A percentile compares a stretch with the other conserved stretches of the same genome.
Evolutionary conservation across 208 protist genomes (phyloP).

Genomic region (Trypanosoma platydactyli): DNA sequence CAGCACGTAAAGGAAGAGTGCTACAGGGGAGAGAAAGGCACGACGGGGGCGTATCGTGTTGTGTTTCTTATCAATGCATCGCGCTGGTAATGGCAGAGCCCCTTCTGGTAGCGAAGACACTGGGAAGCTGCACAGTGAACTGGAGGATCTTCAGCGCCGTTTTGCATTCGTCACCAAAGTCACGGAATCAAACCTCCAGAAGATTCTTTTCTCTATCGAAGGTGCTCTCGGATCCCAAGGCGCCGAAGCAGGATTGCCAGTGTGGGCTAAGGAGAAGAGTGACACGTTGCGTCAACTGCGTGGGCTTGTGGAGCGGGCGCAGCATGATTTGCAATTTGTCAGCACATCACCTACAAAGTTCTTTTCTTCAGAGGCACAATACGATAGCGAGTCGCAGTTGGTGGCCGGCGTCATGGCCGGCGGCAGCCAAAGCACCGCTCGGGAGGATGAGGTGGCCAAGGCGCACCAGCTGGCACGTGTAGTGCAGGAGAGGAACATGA

Average conservation of each 20-base stretch:
- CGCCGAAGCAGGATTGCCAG: neutral
- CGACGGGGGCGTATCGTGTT: neutral
- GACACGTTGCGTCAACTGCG: constrained; percentile 3
- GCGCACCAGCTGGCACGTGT: constrained; percentile 18
- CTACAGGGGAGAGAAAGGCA: neutral
- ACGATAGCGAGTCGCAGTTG: neutral
- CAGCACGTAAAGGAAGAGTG: neutral
- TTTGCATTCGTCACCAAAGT: constrained; percentile 4
- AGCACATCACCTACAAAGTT: neutral
- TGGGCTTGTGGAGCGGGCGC: neutral
- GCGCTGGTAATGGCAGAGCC: neutral
- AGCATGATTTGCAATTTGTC: constrained; percentile 17
- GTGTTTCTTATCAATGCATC: neutral
- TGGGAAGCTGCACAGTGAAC: neutral
- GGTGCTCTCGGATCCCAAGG: neutral
- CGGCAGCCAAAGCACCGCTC: neutral
- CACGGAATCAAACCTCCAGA: constrained; percentile 9
- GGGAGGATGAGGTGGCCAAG: constrained; percentile 1
- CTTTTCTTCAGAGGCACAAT: neutral
- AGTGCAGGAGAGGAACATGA: constrained; percentile 11
- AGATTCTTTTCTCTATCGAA: constrained; percentile 13
- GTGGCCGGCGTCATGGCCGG: neutral
- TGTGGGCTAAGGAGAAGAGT: constrained; percentile 1
- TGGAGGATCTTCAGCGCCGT: constrained; percentile 10
- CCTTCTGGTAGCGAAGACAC: neutral